Evolutionary conservation across 2,329 filamentous ascomycete genomes (phyloP), one percentile per base, ranked within the genome.

Genomic region (Aaosphaeria pasadenensis): DNA sequence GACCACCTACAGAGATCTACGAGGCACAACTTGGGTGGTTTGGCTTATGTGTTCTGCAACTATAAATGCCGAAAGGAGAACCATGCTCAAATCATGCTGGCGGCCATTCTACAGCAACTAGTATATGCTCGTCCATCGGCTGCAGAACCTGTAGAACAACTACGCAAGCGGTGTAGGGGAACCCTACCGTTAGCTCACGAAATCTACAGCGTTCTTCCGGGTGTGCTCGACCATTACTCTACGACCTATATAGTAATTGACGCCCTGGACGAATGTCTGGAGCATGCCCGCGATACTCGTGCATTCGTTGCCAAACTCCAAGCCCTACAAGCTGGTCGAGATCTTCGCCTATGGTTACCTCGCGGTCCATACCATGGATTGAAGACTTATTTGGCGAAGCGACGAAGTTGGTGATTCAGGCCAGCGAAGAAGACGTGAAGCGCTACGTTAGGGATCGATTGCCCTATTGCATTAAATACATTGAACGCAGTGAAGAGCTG

Each of bases 41-140:
- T 73, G 6, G 62, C 59, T 5, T 73, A 66, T 29, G 7, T 69
- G 2, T 72, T 63, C 44, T 70, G 57, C 45, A 64, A 70, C 31
- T 69, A 64, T 40, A 53, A 54, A 6, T 48, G 41, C 1, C 53
- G 59, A 3, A 51, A 56, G 2, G 54, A 57, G 1, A 67, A 70
- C 31, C 57, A 29, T 7, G 11, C 50, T 0, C 30, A 45, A 0
- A 47, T 55, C 5, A 38, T 71, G 3, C 48, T 71, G 1, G 44
- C 56, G 1, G 66, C 56, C 43, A 46, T 74, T 2, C 32, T 69
- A 2, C 66, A 66, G 39, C 71, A 73, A 42, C 58, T 73, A 51
- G 63, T 45, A 24, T 48, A n/a, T 35, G 43, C 3, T 57, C 64
- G 0, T 48, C 53, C 64, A 4, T 47, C 39, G 17, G n/a, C 60